Base-by-base conservation (phyloP, 192 early-diverging fungal species). In the Linnemannia elongata region DNA sequence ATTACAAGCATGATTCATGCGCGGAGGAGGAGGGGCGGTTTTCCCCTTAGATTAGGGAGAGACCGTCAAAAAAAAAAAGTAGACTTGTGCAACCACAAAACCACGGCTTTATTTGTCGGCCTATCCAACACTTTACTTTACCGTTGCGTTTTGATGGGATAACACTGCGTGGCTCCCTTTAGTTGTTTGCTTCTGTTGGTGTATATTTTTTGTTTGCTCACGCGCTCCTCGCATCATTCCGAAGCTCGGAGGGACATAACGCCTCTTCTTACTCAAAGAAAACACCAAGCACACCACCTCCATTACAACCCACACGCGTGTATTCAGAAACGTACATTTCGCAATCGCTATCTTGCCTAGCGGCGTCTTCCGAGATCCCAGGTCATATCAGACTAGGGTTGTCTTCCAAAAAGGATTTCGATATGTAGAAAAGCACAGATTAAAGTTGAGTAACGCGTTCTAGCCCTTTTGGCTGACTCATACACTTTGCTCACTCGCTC, bases 221-320 rank as follows among this genome's bases (percentile, higher is more conserved):
- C 60, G 60, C 60, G 60, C 60, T 33, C 60, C 3, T 33, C 12
- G 60, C 60, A 66, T 66, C 60, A 66, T 66, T 66, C 60, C 60
- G 30, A 66, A 15, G 30, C 60, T 63, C n/a, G 57, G 57, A 63
- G 27, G 27, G 57, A 30, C 2, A 63, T 27, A 12, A 1, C n/a
- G n/a, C 27, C n/a, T 27, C 8, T 66, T 33, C 10, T 30, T 66
- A 27, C 27, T 30, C 60, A 27, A 27, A 7, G 55, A 8, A 66
- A 0, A 66, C 10, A 12, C 3, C 60, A 66, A 66, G 60, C 60
- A 66, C 60, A 33, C 30, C 30, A 66, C 30, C 30, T 3, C 30
- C 27, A 66, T 12, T 33, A 66, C 60, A 35, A 60, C n/a, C n/a
- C 17, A 27, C 24, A 30, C 30, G 30, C 30, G 60, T 66, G 60